These are phyloP conservation scores for Suhomyces faveliae DNA, from an alignment of 805 yeast genomes.

Conservation along the genomic window DNA sequence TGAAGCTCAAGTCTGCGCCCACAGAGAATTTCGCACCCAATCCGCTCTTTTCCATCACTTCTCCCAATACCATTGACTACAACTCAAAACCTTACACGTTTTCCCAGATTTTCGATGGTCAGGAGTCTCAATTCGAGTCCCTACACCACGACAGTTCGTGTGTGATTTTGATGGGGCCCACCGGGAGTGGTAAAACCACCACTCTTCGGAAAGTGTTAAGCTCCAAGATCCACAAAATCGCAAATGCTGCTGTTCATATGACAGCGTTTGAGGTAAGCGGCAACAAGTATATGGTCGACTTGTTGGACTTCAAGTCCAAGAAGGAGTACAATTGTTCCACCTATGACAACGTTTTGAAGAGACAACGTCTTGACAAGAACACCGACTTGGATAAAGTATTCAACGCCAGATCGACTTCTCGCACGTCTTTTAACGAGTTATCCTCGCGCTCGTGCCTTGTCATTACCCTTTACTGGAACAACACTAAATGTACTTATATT, in stretches of 20 bases:
- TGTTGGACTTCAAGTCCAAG: slow-evolving; percentile 17
- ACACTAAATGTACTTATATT: slow-evolving; percentile 20
- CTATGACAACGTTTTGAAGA: slow-evolving; percentile 17
- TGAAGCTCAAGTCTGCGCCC: slow-evolving; percentile 23
- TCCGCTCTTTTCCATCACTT: slow-evolving; percentile 7
- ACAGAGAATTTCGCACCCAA: too few relatives aligned
- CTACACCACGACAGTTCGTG: slow-evolving; percentile 13
- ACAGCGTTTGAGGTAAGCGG: slow-evolving; percentile 31
- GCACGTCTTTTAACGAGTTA: slow-evolving; percentile 18
- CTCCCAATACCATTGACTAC: slow-evolving; percentile 17
- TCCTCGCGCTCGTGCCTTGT: slow-evolving; percentile 29
- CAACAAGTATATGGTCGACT: slow-evolving; percentile 25
- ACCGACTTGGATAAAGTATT: slow-evolving; percentile 15
- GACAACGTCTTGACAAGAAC: slow-evolving; percentile 5
- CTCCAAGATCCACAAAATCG: slow-evolving; percentile 8
- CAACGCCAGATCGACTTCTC: slow-evolving; percentile 17
- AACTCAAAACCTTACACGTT: slow-evolving; percentile 23
- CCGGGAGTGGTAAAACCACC: slow-evolving; percentile 35
- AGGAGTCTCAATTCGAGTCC: slow-evolving; percentile 9
- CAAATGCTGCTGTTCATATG: slow-evolving; percentile 10
- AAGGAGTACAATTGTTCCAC: slow-evolving; percentile 10
- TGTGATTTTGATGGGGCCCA: slow-evolving; percentile 27
- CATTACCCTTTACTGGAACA: slow-evolving; percentile 20
- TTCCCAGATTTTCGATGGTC: slow-evolving; percentile 14
- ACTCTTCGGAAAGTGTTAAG: slow-evolving; percentile 20